phyloP scores from a whole-genome alignment of 2,329 filamentous ascomycete genomes.

The Alternaria ethzedia region DNA sequence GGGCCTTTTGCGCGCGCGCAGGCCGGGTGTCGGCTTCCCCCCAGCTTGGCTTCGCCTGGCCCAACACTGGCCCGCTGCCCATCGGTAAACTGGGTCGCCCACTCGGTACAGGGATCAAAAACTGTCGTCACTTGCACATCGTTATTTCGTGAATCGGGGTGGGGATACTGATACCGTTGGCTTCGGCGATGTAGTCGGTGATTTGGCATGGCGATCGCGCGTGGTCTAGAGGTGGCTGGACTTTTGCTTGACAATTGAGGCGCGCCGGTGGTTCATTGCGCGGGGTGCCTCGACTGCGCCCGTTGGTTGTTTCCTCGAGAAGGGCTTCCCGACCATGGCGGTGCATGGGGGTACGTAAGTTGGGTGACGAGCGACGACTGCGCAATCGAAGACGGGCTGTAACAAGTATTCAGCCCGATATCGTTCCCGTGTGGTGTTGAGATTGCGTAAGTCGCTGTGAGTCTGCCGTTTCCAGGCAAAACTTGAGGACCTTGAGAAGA shows the following conservation, averaged over 20 bases:
- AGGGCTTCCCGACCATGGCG: not conserved
- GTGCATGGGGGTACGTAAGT: not conserved
- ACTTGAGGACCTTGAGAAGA: not conserved
- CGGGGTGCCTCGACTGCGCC: not conserved
- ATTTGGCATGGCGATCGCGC: not conserved
- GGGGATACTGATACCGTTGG: not conserved
- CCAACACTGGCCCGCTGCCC: not conserved
- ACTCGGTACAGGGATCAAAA: not conserved
- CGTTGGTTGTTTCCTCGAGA: not conserved
- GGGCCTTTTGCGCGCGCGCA: not conserved
- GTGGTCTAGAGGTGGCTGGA: not conserved
- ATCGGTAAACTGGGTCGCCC: not conserved
- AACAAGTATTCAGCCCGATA: not conserved
- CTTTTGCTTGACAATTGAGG: not conserved
- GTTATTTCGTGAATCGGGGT: not conserved
- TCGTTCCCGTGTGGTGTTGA: not conserved
- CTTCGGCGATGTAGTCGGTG: not conserved
- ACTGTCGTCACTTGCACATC: not conserved
- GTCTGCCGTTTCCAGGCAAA: not conserved
- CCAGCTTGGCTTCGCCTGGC: not conserved
- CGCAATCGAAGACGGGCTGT: not conserved
- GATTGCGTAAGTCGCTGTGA: not conserved
- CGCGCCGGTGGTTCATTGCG: not conserved
- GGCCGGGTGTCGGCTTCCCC: not conserved
- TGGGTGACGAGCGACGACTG: not conserved